These are phyloP conservation scores for Elsinoe fawcettii DNA, from an alignment of 2,329 filamentous ascomycete genomes.

Conservation along the genomic window DNA sequence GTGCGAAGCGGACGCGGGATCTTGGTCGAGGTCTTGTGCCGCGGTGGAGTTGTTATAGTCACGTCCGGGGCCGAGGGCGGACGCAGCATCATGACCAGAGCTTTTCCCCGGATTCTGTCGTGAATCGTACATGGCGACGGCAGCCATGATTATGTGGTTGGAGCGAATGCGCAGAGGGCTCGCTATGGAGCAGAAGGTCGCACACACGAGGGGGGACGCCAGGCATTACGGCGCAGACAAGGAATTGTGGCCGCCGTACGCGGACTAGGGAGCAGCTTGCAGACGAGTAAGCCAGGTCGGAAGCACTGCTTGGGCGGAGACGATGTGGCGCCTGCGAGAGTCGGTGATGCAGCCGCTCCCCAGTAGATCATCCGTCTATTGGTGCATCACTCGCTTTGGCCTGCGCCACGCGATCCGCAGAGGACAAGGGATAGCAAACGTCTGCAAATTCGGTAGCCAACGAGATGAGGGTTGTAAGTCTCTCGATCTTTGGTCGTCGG, in stretches of 20 bases:
- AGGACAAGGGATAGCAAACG: constrained; percentile 9
- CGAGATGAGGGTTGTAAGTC: background rate
- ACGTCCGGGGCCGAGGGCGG: background rate
- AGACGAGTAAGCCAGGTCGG: background rate
- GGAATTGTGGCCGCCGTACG: background rate
- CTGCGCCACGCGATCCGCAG: constrained; percentile 10
- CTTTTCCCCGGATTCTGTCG: constrained; percentile 14
- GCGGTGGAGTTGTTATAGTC: background rate
- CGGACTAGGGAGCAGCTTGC: background rate
- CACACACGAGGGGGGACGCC: background rate
- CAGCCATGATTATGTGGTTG: constrained; percentile 5
- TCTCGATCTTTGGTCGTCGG: background rate
- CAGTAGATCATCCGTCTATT: constrained; percentile 6
- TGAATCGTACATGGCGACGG: constrained; percentile 11
- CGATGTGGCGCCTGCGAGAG: constrained; percentile 8
- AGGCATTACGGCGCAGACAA: constrained; percentile 10
- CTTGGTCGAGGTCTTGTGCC: background rate
- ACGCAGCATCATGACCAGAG: background rate
- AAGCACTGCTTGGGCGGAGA: background rate
- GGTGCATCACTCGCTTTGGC: constrained; percentile 6
- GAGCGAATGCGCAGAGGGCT: background rate
- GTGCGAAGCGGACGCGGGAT: background rate
- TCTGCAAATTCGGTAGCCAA: background rate
- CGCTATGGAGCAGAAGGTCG: background rate
- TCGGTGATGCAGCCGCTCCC: constrained; percentile 12